Conservation (phyloP, 2,329 filamentous ascomycete species). For the Neurospora crassa region DNA sequence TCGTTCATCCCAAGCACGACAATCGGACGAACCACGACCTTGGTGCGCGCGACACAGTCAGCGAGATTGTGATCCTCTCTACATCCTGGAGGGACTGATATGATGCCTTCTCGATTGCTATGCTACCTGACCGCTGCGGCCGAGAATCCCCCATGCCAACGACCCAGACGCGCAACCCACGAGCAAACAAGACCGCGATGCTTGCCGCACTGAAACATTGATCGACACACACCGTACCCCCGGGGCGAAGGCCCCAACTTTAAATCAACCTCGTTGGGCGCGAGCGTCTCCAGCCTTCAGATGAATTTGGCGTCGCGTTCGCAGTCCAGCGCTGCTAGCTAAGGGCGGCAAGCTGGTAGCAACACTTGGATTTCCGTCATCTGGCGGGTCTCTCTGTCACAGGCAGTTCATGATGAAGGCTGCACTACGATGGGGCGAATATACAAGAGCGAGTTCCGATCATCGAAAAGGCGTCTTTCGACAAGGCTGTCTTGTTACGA, state of each 20-base stretch:
- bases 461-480: too few species aligned
- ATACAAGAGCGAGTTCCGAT: not conserved
- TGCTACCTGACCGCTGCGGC: not conserved
- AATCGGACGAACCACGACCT: not conserved
- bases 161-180: not conserved
- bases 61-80: too few species aligned
- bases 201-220: not conserved
- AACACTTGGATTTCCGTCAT: not conserved
- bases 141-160: not conserved
- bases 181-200: not conserved
- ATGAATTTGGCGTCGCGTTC: not conserved
- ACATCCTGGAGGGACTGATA: too few species aligned
- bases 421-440: not conserved
- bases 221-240: not conserved
- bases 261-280: not conserved
- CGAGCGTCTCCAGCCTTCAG: not conserved
- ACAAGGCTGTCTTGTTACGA: too few species aligned
- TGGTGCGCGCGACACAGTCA: too few species aligned
- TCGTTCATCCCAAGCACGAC: not conserved
- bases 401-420: not conserved
- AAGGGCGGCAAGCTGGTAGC: not conserved
- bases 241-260: not conserved
- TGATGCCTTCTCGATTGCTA: not conserved
- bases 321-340: not conserved
- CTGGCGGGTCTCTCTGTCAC: not conserved